A percentile compares a stretch with the other conserved stretches of the same genome.
Conservation (phyloP, 2,329 filamentous ascomycete species). For the Diaporthe australafricana region DNA sequence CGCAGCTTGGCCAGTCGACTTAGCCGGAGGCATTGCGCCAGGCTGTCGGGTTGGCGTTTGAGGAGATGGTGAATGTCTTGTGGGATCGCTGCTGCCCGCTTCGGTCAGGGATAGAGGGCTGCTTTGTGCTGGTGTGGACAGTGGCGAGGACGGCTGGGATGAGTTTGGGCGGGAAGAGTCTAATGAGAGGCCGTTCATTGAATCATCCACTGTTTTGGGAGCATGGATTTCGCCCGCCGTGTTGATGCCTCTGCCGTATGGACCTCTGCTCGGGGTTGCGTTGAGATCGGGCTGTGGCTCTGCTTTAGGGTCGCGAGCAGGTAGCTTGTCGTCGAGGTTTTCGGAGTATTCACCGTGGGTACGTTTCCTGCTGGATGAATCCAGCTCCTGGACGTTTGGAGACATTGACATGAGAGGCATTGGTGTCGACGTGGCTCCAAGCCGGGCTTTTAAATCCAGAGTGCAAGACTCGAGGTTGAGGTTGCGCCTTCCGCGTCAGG, state of each 20-base stretch:
- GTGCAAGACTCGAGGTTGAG: constrained; percentile 7
- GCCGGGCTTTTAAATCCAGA: background rate
- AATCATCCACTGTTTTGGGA: background rate
- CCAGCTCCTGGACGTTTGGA: constrained; percentile 59
- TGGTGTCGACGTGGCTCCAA: constrained; percentile 35
- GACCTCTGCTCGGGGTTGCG: constrained; percentile 17
- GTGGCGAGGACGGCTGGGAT: constrained; percentile 40
- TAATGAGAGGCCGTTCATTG: constrained; percentile 1
- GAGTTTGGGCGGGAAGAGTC: constrained; percentile 25
- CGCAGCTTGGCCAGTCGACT: constrained; percentile 43
- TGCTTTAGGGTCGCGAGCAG: constrained; percentile 41
- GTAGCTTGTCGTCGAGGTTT: constrained; percentile 29
- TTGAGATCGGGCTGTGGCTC: background rate
- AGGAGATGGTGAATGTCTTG: constrained; percentile 51
- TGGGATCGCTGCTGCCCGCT: constrained; percentile 53
- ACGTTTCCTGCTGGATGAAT: constrained; percentile 56
- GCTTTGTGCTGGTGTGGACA: constrained; percentile 44
- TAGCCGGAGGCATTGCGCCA: constrained; percentile 16
- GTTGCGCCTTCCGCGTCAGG: constrained; percentile 22
- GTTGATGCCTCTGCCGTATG: background rate
- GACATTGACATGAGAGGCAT: constrained; percentile 64
- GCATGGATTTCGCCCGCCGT: background rate
- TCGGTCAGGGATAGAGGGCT: constrained; percentile 55
- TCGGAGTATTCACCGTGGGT: constrained; percentile 58
- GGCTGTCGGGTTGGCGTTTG: constrained; percentile 43